Base-by-base conservation (phyloP, 257 asterid species). In the Solanum chiquidenum region DNA sequence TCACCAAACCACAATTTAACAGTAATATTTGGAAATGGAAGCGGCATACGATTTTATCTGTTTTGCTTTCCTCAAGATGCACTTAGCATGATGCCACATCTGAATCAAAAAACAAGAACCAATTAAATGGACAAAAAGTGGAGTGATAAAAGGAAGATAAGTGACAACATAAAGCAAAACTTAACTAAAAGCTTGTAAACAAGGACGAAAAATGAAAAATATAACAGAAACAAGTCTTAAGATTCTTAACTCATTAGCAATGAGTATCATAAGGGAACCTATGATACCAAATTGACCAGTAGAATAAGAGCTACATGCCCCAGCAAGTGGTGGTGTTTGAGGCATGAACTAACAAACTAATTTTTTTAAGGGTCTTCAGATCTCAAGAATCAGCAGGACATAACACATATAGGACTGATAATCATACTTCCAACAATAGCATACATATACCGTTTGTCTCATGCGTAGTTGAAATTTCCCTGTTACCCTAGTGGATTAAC, bases 1-100 rank as follows among this genome's bases (percentile, higher is more conserved):
- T 82, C 86, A 35, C 86, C 34, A 75, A 62, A 58, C 38, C 27
- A 46, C 42, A 18, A 82, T 82, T 49, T 82, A 49, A 29, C 31
- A 34, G 42, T 33, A 79, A 55, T 62, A 71, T 74, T 44, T 23
- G 42, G 87, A 87, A 84, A 25, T 21, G 31, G 69, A 87, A 66
- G 69, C 18, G n/a, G 87, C 96, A 5, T 94, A 97, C 99, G 73
- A 74, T 86, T 93, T 95, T 90, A 97, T 96, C 95, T 93, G 98
- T 6, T 96, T 96, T 62, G 93, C 86, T 87, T 96, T 96, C 94
- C 87, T 87, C 33, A 94, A 64, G 91, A 97, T 91, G 93, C 99
- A 97, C 75, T 87, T 52, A 86, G 95, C 96, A 93, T 97, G 99
- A 93, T 97, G 93, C 99, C 99, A 97, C 96, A 93, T 93, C 99